Base-by-base conservation (phyloP, 2,329 filamentous ascomycete species). In the Aspergillus cejpii region DNA sequence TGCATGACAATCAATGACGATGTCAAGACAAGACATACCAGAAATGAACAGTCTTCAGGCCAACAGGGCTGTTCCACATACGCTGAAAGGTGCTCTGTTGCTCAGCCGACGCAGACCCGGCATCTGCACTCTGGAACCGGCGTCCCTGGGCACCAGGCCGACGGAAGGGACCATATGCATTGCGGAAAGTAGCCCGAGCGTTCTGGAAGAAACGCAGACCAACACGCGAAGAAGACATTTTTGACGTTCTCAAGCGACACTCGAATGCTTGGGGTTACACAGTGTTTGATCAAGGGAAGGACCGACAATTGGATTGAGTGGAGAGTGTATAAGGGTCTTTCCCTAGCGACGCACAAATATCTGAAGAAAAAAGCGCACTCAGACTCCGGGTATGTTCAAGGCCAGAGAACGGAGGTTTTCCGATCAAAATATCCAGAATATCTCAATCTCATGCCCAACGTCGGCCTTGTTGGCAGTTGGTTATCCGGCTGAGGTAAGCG, bases 21-120 rank as follows among this genome's bases (percentile, higher is more conserved):
- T 24, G 8, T 1, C 40, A 45, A 6, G 24, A 11, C 1, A 41
- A 17, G 10, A 45, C 57, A 36, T 74, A 91, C 91, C 92, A 98
- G 74, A 98, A 98, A 72, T 98, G 92, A 61, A 98, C 92, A 51
- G 92, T 98, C 83, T 89, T 89, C 58, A 90, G 58, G 41, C 87
- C 87, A 53, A 90, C 70, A 51, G 86, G 85, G 68, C 84, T 88
- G 68, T 87, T 81, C 84, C 84, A 89, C 76, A 94, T 80, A 70
- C 82, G 82, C 75, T 84, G 81, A 68, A 92, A 82, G 41, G 67
- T 68, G 53, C 65, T 73, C 66, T 74, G 72, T 44, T 56, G 70
- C 65, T 55, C 67, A 55, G 52, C 67, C 49, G 54, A 61, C 39
- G 71, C 71, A 41, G 65, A 66, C 41, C 69, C 69, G 52, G 75